These are phyloP conservation scores for Rehmannia glutinosa DNA, from an alignment of 257 asterid species.

Conservation along the genomic window DNA sequence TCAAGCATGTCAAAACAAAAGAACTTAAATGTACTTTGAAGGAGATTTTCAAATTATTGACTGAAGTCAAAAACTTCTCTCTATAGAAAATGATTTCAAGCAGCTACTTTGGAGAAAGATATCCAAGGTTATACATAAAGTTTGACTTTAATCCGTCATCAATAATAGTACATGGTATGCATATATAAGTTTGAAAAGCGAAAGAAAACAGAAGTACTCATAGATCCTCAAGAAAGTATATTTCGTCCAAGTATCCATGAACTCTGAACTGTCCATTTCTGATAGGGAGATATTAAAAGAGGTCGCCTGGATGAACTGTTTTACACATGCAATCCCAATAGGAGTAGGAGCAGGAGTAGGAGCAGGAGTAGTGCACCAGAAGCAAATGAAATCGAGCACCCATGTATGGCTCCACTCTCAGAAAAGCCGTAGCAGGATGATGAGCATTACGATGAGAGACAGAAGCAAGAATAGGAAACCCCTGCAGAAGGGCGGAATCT, in stretches of 20 bases:
- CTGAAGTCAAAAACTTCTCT: too few relatives aligned
- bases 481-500: slow-evolving; percentile 68
- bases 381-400: neutral
- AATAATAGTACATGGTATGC: neutral
- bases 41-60: too few relatives aligned
- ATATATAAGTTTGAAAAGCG: neutral
- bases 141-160: neutral
- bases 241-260: neutral
- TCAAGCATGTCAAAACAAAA: too few relatives aligned
- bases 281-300: neutral
- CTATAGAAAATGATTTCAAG: too few relatives aligned
- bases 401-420: neutral
- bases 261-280: neutral
- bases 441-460: slow-evolving; percentile 51
- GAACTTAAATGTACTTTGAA: too few relatives aligned
- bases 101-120: neutral
- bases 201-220: neutral
- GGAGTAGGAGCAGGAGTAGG: too few relatives aligned
- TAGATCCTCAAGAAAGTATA: neutral
- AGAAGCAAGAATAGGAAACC: slow-evolving; percentile 72
- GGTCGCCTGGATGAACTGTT: slow-evolving; percentile 22
- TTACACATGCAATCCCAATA: slow-evolving; percentile 4
- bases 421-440: slow-evolving; percentile 19
- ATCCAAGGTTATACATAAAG: neutral
- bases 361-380: slow-evolving; percentile 6